phyloP scores from a whole-genome alignment of 345 rosid species.

The Carallia pectinifolia region DNA sequence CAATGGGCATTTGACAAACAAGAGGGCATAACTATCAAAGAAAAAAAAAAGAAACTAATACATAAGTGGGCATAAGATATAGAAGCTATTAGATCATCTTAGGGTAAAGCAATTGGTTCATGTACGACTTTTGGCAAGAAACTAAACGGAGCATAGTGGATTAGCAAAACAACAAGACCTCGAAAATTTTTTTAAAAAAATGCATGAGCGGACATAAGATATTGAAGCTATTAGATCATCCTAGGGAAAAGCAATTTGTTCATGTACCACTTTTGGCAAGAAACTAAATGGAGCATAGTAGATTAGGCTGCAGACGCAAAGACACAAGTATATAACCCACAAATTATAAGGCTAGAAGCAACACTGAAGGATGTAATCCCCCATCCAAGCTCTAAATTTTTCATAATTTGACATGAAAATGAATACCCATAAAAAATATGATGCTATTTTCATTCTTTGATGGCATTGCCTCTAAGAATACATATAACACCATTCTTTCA shows the following conservation, averaged over 20 bases:
- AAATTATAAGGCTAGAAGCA: not conserved
- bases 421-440: no score
- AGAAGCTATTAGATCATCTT: not conserved
- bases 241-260: not conserved
- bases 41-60: not conserved
- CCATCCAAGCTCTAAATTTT: no score
- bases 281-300: not conserved
- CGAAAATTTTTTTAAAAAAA: no score
- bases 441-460: no score
- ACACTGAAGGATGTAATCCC: not conserved
- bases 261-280: not conserved
- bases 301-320: no score
- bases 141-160: not conserved
- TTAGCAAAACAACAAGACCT: no score
- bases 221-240: not conserved
- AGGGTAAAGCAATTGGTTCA: not conserved
- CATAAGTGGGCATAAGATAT: not conserved
- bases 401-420: no score
- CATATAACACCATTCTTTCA: no score
- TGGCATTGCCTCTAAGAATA: no score
- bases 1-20: not conserved
- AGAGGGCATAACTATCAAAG: not conserved
- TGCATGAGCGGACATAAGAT: not conserved
- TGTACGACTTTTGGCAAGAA: not conserved
- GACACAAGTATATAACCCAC: not conserved